These are phyloP conservation scores for Vaccinium vitisidaea DNA, from an alignment of 148 eudicot species.

Conservation along the genomic window DNA sequence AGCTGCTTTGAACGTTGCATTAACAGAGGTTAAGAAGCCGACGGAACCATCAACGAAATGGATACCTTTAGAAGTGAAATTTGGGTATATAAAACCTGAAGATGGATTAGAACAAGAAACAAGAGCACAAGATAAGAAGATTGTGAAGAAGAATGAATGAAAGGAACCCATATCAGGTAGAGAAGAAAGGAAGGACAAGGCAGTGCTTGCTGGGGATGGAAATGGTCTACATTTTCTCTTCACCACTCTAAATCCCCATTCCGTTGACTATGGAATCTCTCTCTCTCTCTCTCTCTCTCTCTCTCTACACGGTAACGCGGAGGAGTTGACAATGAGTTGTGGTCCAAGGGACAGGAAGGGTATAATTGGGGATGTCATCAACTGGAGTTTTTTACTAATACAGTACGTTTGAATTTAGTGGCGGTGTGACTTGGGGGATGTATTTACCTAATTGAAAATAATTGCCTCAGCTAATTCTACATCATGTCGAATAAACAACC, in stretches of 20 bases:
- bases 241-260: slow-evolving; percentile 6
- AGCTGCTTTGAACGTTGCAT: slow-evolving; percentile 61
- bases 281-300: slow-evolving; percentile 5
- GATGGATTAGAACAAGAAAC: slow-evolving; percentile 17
- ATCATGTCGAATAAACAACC: neutral
- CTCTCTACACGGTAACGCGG: slow-evolving; percentile 5
- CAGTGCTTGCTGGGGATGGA: slow-evolving; percentile 15
- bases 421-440: slow-evolving; percentile 16
- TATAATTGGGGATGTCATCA: neutral
- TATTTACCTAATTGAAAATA: slow-evolving; percentile 9
- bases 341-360: neutral
- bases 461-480: neutral
- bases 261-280: slow-evolving; percentile 17
- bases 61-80: slow-evolving; percentile 51
- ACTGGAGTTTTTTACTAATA: neutral
- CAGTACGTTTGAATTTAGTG: slow-evolving; percentile 16
- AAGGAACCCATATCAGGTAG: slow-evolving; percentile 27
- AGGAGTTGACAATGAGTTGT: slow-evolving; percentile 27
- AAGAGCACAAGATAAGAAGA: slow-evolving; percentile 25
- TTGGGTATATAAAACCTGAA: slow-evolving; percentile 40
- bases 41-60: slow-evolving; percentile 49
- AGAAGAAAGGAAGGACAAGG: slow-evolving; percentile 16
- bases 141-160: slow-evolving; percentile 21
- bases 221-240: slow-evolving; percentile 20
- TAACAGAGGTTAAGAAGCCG: slow-evolving; percentile 52